These are phyloP conservation scores for Alternaria incomplexa DNA, from an alignment of 2,329 filamentous ascomycete species.

Conservation along the genomic window DNA sequence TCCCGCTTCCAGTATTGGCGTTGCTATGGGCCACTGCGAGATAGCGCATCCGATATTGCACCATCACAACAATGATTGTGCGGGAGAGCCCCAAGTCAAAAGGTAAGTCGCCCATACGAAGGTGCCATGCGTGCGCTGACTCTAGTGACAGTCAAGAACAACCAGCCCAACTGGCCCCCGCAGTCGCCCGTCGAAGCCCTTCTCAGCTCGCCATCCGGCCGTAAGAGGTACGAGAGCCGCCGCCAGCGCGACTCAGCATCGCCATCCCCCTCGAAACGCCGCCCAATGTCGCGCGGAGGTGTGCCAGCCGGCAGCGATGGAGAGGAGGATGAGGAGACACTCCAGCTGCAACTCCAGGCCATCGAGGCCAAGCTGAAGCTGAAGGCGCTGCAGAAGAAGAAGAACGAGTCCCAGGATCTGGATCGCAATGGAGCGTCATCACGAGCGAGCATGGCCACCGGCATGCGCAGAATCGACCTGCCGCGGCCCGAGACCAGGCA, in stretches of 20 bases:
- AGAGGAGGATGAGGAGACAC: constrained; percentile 79
- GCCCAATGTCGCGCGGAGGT: constrained; percentile 31
- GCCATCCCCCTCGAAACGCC: constrained; percentile 64
- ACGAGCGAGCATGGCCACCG: constrained; percentile 34
- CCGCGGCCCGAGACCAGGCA: constrained; percentile 31
- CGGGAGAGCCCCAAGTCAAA: constrained; percentile 56
- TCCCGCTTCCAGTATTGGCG: constrained; percentile 10
- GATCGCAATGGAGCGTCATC: constrained; percentile 33
- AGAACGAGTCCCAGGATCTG: constrained; percentile 27
- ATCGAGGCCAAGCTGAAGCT: constrained; percentile 88
- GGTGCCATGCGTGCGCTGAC: constrained; percentile 21
- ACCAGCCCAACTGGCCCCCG: constrained; percentile 63
- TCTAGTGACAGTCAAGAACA: constrained; percentile 41
- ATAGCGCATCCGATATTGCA: constrained; percentile 16
- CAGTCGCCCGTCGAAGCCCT: constrained; percentile 68
- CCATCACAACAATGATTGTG: constrained; percentile 50
- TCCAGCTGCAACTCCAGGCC: constrained; percentile 83
- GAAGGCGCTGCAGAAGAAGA: constrained; percentile 76
- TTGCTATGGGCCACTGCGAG: constrained; percentile 37
- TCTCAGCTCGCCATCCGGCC: constrained; percentile 76
- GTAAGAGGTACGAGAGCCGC: constrained; percentile 71
- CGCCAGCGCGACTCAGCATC: constrained; percentile 64
- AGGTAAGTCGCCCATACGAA: constrained; percentile 30
- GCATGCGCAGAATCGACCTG: constrained; percentile 29
- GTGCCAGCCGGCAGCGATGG: constrained; percentile 13